phyloP scores from a whole-genome alignment of 306 rosid species.

The Vigna radiata region DNA sequence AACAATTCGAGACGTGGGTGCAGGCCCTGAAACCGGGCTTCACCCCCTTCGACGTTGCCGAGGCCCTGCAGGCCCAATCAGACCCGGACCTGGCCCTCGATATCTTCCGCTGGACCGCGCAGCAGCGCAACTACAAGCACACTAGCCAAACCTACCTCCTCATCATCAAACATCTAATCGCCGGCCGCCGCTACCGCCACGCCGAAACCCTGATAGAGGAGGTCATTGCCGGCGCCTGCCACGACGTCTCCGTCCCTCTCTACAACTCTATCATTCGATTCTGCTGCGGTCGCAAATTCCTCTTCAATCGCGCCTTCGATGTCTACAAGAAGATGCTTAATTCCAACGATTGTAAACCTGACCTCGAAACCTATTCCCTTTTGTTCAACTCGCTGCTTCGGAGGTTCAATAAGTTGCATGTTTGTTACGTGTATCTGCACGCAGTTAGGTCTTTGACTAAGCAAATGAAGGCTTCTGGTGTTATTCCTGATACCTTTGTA shows the following conservation, averaged over 20 bases:
- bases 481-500: conserved; percentile 82
- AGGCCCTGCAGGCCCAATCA: conserved; percentile 69
- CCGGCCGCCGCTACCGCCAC: conserved; percentile 59
- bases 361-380: conserved; percentile 71
- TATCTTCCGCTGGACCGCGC: conserved; percentile 95
- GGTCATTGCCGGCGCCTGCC: conserved; percentile 88
- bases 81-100: conserved; percentile 94
- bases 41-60: conserved; percentile 66
- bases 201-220: conserved; percentile 88
- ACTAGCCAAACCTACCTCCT: conserved; percentile 68
- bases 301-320: conserved; percentile 77
- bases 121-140: conserved; percentile 84
- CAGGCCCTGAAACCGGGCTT: conserved; percentile 86
- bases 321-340: conserved; percentile 80
- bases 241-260: conserved; percentile 67
- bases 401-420: conserved; percentile 74
- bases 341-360: conserved; percentile 69
- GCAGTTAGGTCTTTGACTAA: conserved; percentile 70
- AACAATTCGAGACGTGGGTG: conserved; percentile 85
- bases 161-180: conserved; percentile 61
- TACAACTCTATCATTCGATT: conserved; percentile 75
- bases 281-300: conserved; percentile 66
- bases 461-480: conserved; percentile 87
- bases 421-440: conserved; percentile 71
- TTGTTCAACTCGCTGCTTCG: conserved; percentile 69